phyloP scores from a whole-genome alignment of 2,329 filamentous ascomycete genomes.

The Fusarium sp. region DNA sequence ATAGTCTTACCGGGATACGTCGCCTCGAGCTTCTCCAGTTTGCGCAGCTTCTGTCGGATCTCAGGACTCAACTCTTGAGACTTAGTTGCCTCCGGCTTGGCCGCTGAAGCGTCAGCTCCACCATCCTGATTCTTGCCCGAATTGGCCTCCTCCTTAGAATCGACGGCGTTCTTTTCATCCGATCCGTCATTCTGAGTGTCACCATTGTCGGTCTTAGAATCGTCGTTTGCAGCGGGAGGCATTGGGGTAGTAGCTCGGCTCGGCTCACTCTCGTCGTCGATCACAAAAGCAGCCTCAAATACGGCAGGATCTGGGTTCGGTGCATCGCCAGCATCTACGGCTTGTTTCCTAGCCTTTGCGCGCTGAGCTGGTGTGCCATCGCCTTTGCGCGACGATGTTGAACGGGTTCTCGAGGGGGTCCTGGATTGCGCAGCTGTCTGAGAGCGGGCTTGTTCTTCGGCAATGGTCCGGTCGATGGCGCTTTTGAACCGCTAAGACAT shows the following conservation, averaged over 20 bases:
- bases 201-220: constrained; percentile 40
- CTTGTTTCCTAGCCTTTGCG: constrained; percentile 53
- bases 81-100: constrained; percentile 25
- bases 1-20: constrained; percentile 78
- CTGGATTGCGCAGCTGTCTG: constrained; percentile 60
- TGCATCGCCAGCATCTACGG: constrained; percentile 51
- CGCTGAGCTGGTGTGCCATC: constrained; percentile 47
- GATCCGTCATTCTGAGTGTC: constrained; percentile 23
- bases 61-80: constrained; percentile 74
- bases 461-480: constrained; percentile 86
- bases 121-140: constrained; percentile 36
- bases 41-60: constrained; percentile 77
- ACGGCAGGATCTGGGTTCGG: constrained; percentile 82
- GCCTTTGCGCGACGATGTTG: constrained; percentile 52
- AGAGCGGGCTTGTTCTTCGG: constrained; percentile 89
- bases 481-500: constrained; percentile 77
- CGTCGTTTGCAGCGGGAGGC: constrained; percentile 50
- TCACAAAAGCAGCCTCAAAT: constrained; percentile 85
- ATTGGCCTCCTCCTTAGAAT: constrained; percentile 23
- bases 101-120: constrained; percentile 12
- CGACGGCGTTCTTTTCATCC: constrained; percentile 25
- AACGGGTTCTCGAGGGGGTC: constrained; percentile 52
- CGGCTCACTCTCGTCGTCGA: constrained; percentile 81
- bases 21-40: constrained; percentile 88
- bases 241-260: constrained; percentile 70